Evolutionary conservation across 2,329 filamentous ascomycete species (phyloP), one percentile per base, ranked within the genome.

Genomic region (Fusarium multiceps): DNA sequence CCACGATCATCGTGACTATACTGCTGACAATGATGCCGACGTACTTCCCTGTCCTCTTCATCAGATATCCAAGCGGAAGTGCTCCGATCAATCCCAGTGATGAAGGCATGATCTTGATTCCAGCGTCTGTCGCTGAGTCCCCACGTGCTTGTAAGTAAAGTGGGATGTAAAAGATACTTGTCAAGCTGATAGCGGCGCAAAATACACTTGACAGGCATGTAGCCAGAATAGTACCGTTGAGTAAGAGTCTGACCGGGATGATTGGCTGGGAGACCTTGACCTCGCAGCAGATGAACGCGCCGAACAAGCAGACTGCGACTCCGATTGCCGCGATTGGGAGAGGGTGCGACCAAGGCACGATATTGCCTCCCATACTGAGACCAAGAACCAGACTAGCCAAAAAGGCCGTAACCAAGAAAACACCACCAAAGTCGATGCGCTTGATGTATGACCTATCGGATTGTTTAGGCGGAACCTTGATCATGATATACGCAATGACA

Each of bases 141-240:
- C 91, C 91, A 25, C 87, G 86, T 4, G 92, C 86, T 77, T 94
- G 91, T 68, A 94, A 90, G 80, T 92, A 94, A 11, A 96, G 83
- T 0, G 93, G 92, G 1, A 90, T 83, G 21, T 63, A 63, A 2
- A 63, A 63, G 5, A 61, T 34, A 9, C 56, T 49, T 77, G 94
- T 95, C 79, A 93, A 93, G 46, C 93, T 81, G 18, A 87, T 82
- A 89, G 93, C 94, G 14, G 90, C 92, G 62, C 83, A 84, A 68
- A 93, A 87, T 81, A 92, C 87, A 73, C 93, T 94, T 6, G 89
- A 89, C 50, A 93, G 77, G 75, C 92, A 94, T 11, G 90, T 89
- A 0, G 89, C 84, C 46, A 89, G 82, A 2, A 95, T 89, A 1
- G 92, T 94, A 45, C 90, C 88, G 68, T 92, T 81, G 10, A 88